Evolutionary conservation across 1,284 basidiomycete genomes (phyloP), one percentile per base, ranked within the genome.

Genomic region (Inonotus obliquus): DNA sequence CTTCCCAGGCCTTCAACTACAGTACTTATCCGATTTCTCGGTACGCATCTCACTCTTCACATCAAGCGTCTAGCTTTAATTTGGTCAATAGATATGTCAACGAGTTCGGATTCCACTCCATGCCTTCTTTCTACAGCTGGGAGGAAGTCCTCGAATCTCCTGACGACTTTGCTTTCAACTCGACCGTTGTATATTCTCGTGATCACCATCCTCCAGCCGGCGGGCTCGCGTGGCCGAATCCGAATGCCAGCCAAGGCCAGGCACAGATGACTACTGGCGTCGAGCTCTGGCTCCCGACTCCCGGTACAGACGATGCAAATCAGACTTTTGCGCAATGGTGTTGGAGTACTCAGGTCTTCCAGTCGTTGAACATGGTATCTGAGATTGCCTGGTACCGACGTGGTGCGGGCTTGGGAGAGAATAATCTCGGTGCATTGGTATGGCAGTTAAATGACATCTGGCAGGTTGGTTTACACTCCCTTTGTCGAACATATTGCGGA

Each of bases 401-500:
- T 39, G 81, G 83, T 2, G 81, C 83, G 0, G 81, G 82, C 2
- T 72, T 75, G 39, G 77, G 77, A 54, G 81, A 85, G 71, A 81
- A 83, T 66, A 87, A 86, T 69, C 75, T 85, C 37, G 85, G 84
- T 5, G 76, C 79, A 25, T 73, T 84, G 38, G 81, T 85, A 11
- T 86, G 84, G 84, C 84, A 86, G 70, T 74, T 86, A 58, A 87
- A 87, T 67, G 85, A 86, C 69, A 82, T 87, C 53, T 87, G 85
- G 84, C 82, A 86, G 68, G 57, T 38, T 13, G 25, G 38, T 55
- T 52, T 32, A 7, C 29, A n/a, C 41, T 45, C 41, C 19, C 32
- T 45, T 21, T n/a, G n/a, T 6, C 17, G 14, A 13, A 9, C 9
- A 32, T 32, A 9, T 32, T 4, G 9, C 9, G 9, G 32, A 32